Evolutionary conservation across 139 green algal species (phyloP).

Genomic region (Chlamydomonas asymmetrica): DNA sequence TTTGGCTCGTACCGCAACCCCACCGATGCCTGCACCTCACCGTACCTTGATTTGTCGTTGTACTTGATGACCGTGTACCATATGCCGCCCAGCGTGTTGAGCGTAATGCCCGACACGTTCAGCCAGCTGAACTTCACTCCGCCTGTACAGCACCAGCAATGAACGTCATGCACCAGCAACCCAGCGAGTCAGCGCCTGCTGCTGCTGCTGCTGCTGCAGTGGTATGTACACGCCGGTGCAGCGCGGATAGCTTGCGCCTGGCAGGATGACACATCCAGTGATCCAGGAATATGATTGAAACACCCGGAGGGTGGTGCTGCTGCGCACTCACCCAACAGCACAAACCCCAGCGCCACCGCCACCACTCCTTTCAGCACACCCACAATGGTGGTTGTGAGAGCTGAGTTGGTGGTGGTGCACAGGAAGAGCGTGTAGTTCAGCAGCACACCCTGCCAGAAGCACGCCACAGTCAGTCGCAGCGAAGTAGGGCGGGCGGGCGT

Average conservation of each 20-base stretch:
- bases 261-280: too few relatives aligned
- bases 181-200: too few relatives aligned
- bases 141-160: too few relatives aligned
- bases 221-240: too few relatives aligned
- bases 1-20: too few relatives aligned
- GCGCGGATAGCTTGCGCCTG: too few relatives aligned
- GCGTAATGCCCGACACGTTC: conserved; percentile 20
- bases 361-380: conserved; percentile 48
- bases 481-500: not conserved
- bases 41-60: too few relatives aligned
- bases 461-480: not conserved
- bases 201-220: too few relatives aligned
- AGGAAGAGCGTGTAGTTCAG: conserved; percentile 49
- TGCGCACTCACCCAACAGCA: conserved; percentile 47
- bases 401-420: conserved; percentile 48
- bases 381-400: conserved; percentile 56
- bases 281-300: too few relatives aligned
- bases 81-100: conserved; percentile 19
- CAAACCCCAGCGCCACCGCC: conserved; percentile 43
- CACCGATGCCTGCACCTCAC: too few relatives aligned
- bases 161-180: too few relatives aligned
- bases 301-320: too few relatives aligned
- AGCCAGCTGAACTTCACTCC: conserved; percentile 14
- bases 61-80: conserved; percentile 29
- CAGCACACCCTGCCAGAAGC: conserved; percentile 33